These are phyloP conservation scores for Hordeum marinum DNA, from an alignment of 176 grass and related monocot species.

Conservation along the genomic window DNA sequence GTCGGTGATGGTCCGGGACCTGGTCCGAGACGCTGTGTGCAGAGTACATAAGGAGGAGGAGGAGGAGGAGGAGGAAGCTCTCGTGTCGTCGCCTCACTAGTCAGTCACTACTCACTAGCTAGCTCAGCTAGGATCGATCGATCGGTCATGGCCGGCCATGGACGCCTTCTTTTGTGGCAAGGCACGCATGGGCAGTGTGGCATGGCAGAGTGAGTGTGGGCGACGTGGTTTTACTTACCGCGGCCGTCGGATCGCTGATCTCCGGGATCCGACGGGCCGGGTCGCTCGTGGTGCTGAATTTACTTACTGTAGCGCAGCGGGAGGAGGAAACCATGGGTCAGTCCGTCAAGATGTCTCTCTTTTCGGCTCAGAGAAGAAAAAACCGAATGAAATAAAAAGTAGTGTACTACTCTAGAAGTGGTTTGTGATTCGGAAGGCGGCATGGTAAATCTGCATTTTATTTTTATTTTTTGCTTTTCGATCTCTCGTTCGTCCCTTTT, in stretches of 20 bases:
- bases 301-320: not conserved
- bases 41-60: not conserved
- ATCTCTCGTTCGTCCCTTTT: too few species aligned
- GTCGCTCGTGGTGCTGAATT: not conserved
- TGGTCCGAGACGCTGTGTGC: not conserved
- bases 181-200: too few species aligned
- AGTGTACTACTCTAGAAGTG: too few species aligned
- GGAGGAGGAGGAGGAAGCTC: not conserved
- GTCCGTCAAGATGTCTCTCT: too few species aligned
- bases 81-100: not conserved
- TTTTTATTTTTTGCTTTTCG: too few species aligned
- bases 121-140: not conserved
- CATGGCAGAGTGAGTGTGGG: too few species aligned
- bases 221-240: not conserved
- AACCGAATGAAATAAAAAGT: too few species aligned
- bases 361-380: too few species aligned
- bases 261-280: not conserved
- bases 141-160: not conserved
- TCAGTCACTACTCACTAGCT: not conserved
- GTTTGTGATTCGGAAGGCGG: too few species aligned
- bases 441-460: too few species aligned
- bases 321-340: too few species aligned
- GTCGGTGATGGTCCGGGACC: too few species aligned
- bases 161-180: not conserved
- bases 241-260: not conserved